Evolutionary conservation across 2,329 filamentous ascomycete genomes (phyloP).

Genomic region (Graphium sp.): DNA sequence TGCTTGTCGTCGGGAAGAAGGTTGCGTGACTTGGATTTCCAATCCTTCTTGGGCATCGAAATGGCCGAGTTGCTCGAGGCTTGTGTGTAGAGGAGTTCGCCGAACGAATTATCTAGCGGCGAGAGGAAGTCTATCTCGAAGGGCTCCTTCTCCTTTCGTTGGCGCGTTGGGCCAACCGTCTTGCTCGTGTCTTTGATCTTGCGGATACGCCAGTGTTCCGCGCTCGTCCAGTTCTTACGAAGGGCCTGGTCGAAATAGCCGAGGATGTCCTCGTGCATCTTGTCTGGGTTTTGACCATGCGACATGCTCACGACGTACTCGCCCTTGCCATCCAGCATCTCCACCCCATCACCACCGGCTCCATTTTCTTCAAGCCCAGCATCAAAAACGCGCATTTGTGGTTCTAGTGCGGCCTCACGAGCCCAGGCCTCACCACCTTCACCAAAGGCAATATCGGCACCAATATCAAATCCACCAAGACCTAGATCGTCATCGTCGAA

Average conservation of each 20-base stretch:
- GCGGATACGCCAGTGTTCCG: conserved; percentile 96
- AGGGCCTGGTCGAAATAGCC: conserved; percentile 94
- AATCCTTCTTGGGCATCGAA: conserved; percentile 79
- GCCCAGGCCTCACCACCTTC: conserved; percentile 96
- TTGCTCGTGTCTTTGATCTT: conserved; percentile 73
- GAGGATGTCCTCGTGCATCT: conserved; percentile 82
- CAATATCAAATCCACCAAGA: conserved; percentile 54
- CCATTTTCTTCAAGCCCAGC: conserved; percentile 36
- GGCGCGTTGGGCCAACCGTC: conserved; percentile 29
- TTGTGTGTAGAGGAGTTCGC: conserved; percentile 65
- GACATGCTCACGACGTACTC: conserved; percentile 70
- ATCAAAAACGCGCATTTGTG: conserved; percentile 68
- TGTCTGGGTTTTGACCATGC: conserved; percentile 45
- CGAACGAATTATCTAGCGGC: conserved; percentile 52
- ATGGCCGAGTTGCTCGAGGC: conserved; percentile 69
- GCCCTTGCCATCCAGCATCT: conserved; percentile 40
- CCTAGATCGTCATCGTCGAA: conserved; percentile 57
- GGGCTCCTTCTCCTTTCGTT: conserved; percentile 86
- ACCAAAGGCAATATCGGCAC: conserved; percentile 69
- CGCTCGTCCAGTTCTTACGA: conserved; percentile 93
- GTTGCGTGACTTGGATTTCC: conserved; percentile 87
- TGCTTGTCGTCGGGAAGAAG: conserved; percentile 94
- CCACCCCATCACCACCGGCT: conserved; percentile 33
- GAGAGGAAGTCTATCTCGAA: conserved; percentile 87
- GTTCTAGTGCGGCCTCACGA: conserved; percentile 69